Base-by-base conservation (phyloP, 169 alveolate species). In the Plasmodium sp. region DNA sequence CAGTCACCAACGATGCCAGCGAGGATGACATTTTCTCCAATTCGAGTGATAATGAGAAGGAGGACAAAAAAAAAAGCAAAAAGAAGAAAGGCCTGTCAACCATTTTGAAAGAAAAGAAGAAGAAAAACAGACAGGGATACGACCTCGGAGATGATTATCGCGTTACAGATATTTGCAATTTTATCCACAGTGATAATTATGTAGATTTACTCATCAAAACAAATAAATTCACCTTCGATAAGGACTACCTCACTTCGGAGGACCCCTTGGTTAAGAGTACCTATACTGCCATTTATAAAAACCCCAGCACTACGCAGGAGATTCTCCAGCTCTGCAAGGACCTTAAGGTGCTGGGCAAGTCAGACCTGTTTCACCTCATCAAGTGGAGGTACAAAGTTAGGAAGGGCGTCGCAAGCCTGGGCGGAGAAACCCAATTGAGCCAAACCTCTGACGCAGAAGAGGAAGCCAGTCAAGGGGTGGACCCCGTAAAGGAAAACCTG, bases 351-450 rank as follows among this genome's bases (percentile, higher is more conserved):
- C 96, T 98, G 33, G 99, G 99, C 3, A 97, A 97, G 31, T 84
- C 97, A 2, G 99, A 98, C 45, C 92, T 98, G 16, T 95, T 94
- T 82, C 95, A 92, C 33, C 84, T 98, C 27, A 94, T 98, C 48
- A 98, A 98, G 92, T 98, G 99, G 99, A 92, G 99, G 33, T 92
- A 96, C 48, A 95, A 95, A 75, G 83, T 97, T 33, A 62, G 84
- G 82, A 94, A 81, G 58, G 58, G 73, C 43, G 39, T 94, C 9
- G 33, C 0, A 7, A 83, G 43, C 6, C 4, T 67, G 39, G 77
- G 18, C 0, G 39, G 2, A 31, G 77, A 67, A 1, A 12, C 77
- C 5, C 43, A 67, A 67, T 67, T 92, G 43, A 93, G 85, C 51
- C 95, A 95, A 34, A 91, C 88, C 43, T 93, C 93, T 41, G 97